Percentiles rank a stretch among this genome's conserved stretches.
Conservation (phyloP, 805 yeast species). For the Candida endomychidarum region DNA sequence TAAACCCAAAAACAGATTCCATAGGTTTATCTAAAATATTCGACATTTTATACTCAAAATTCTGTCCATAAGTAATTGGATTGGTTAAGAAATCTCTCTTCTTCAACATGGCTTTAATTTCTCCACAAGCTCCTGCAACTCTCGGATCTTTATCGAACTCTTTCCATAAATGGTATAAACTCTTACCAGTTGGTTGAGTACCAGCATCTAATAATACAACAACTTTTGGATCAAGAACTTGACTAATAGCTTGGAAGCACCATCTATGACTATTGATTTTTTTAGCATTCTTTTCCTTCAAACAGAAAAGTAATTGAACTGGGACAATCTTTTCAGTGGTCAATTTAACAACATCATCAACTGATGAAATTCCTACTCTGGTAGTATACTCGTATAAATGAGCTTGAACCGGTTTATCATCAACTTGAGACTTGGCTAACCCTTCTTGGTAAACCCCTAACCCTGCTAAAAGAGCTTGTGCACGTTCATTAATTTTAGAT, state of each 20-base stretch:
- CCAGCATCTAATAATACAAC: constrained; percentile 64
- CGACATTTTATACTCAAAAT: constrained; percentile 66
- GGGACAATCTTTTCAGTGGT: constrained; percentile 58
- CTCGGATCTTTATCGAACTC: constrained; percentile 57
- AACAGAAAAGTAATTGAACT: constrained; percentile 58
- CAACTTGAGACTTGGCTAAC: constrained; percentile 57
- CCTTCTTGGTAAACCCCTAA: constrained; percentile 69
- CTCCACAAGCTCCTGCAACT: constrained; percentile 76
- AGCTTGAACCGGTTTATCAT: constrained; percentile 60
- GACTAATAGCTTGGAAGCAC: constrained; percentile 66
- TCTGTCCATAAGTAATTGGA: constrained; percentile 65
- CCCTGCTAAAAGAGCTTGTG: constrained; percentile 62
- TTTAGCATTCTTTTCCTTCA: constrained; percentile 62
- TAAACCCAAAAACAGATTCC: constrained; percentile 63
- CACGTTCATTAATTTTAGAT: constrained; percentile 61
- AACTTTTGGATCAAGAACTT: constrained; percentile 55
- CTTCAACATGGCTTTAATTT: constrained; percentile 58
- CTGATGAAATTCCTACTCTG: constrained; percentile 47
- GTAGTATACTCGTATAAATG: constrained; percentile 70
- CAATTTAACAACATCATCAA: constrained; percentile 53
- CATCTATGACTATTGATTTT: constrained; percentile 68
- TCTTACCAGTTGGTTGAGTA: constrained; percentile 58
- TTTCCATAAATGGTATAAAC: constrained; percentile 61
- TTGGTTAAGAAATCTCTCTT: constrained; percentile 49
- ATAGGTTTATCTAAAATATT: constrained; percentile 67